Percentiles rank a stretch among this genome's conserved stretches.
phyloP scores from a whole-genome alignment of 805 yeast species.

The Hanseniaspora pseudoguilliermondii region DNA sequence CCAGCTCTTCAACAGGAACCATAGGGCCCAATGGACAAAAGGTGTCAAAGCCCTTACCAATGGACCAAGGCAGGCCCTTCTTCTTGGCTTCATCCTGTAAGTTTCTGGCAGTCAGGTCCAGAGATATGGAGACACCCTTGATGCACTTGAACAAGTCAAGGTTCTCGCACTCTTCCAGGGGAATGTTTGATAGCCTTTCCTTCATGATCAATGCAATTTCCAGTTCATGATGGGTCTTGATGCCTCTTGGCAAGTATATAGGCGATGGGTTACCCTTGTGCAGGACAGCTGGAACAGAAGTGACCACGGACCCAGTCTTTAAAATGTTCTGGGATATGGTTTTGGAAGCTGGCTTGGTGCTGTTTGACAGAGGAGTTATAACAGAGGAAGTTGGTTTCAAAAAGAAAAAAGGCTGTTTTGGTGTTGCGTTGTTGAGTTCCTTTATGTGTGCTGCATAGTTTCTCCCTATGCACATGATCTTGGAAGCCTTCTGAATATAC shows the following conservation, averaged over 20 bases:
- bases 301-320: background rate
- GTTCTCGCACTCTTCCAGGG: constrained; percentile 41
- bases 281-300: constrained; percentile 1
- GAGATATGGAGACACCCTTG: constrained; percentile 76
- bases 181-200: constrained; percentile 51
- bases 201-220: constrained; percentile 75
- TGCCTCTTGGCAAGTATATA: constrained; percentile 70
- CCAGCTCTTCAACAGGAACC: constrained; percentile 52
- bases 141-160: constrained; percentile 43
- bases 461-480: constrained; percentile 89
- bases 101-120: constrained; percentile 91
- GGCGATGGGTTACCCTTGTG: constrained; percentile 46
- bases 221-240: constrained; percentile 77
- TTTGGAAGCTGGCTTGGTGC: background rate
- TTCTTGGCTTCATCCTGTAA: constrained; percentile 89
- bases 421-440: constrained; percentile 71
- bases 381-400: constrained; percentile 78
- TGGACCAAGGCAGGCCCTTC: constrained; percentile 93
- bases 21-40: constrained; percentile 75
- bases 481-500: constrained; percentile 52
- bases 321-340: constrained; percentile 12
- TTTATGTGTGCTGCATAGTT: constrained; percentile 93
- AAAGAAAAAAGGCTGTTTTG: constrained; percentile 83
- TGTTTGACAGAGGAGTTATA: constrained; percentile 37
- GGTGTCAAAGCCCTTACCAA: constrained; percentile 94